Evolutionary conservation across 2,329 filamentous ascomycete species (phyloP).

Genomic region (Alternaria angustiovoidea): DNA sequence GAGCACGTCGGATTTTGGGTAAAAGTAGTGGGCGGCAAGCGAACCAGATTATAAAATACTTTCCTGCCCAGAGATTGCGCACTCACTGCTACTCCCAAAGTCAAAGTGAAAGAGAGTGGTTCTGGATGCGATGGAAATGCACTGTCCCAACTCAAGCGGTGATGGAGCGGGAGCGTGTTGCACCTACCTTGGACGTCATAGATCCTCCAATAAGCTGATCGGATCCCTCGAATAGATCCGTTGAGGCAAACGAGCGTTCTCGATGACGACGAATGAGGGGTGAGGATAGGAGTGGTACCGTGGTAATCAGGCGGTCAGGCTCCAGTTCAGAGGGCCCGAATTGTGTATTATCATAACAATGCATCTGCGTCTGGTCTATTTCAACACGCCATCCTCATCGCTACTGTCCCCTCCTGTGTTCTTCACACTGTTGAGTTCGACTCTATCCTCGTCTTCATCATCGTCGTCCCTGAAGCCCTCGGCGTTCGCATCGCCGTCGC

Average conservation of each 20-base stretch:
- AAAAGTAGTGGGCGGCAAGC: not conserved
- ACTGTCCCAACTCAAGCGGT: slow-evolving; percentile 1
- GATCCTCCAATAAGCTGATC: not conserved
- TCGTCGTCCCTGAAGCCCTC: slow-evolving; percentile 48
- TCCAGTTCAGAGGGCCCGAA: slow-evolving; percentile 6
- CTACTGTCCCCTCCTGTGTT: slow-evolving; percentile 27
- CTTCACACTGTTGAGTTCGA: slow-evolving; percentile 43
- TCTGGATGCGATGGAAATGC: not conserved
- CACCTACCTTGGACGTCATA: not conserved
- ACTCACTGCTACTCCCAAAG: not conserved
- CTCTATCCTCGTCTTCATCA: slow-evolving; percentile 30
- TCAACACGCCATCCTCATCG: slow-evolving; percentile 45
- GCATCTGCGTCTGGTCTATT: slow-evolving; percentile 22
- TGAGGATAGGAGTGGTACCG: not conserved
- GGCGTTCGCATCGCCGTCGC: slow-evolving; percentile 22
- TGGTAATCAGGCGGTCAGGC: not conserved
- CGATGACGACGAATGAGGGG: not conserved
- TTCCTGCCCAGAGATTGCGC: not conserved
- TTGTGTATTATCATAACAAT: not conserved
- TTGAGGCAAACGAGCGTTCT: not conserved
- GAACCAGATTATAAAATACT: not conserved
- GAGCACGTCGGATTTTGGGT: not conserved
- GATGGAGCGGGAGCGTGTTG: not conserved
- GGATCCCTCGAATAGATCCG: not conserved
- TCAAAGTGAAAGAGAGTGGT: not conserved